Conservation (phyloP, 2,329 filamentous ascomycete genomes). For the Verticillium dahliae region DNA sequence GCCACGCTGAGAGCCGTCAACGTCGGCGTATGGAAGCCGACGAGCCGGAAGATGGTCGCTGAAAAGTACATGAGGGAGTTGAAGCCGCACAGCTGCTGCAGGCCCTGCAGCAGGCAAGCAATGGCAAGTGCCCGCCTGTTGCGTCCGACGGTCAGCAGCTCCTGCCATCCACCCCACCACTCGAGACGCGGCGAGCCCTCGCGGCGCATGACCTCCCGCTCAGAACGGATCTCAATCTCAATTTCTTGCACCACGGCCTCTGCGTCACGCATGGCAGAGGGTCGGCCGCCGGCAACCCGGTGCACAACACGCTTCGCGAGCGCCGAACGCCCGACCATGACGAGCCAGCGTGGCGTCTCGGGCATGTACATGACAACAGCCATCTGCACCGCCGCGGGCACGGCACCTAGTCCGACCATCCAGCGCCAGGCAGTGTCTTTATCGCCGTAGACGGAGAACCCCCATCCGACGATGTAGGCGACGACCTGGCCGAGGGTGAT, state of each 20-base stretch:
- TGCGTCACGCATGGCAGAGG: conserved; percentile 36
- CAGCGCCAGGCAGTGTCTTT: conserved; percentile 68
- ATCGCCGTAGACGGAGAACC: conserved; percentile 51
- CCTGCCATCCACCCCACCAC: conserved; percentile 41
- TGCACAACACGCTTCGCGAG: conserved; percentile 60
- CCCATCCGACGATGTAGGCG: conserved; percentile 79
- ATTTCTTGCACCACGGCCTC: conserved; percentile 62
- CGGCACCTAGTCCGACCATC: conserved; percentile 81
- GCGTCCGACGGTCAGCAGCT: conserved; percentile 50
- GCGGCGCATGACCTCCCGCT: conserved; percentile 48
- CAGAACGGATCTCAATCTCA: conserved; percentile 66
- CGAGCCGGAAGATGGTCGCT: conserved; percentile 70
- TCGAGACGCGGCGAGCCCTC: conserved; percentile 22
- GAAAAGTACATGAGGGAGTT: conserved; percentile 93
- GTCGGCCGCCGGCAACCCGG: conserved; percentile 52
- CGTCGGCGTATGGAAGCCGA: conserved; percentile 73
- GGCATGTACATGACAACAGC: conserved; percentile 66
- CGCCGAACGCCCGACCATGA: conserved; percentile 56
- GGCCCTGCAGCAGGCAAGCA: conserved; percentile 76
- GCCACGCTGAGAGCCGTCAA: conserved; percentile 76
- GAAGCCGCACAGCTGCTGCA: conserved; percentile 86
- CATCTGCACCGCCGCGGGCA: conserved; percentile 69
- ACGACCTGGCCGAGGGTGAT: conserved; percentile 85
- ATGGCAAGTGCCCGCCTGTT: conserved; percentile 74
- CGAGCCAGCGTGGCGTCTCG: conserved; percentile 84